phyloP scores from a whole-genome alignment of 2,329 filamentous ascomycete species.

The Ascomycota sp. region DNA sequence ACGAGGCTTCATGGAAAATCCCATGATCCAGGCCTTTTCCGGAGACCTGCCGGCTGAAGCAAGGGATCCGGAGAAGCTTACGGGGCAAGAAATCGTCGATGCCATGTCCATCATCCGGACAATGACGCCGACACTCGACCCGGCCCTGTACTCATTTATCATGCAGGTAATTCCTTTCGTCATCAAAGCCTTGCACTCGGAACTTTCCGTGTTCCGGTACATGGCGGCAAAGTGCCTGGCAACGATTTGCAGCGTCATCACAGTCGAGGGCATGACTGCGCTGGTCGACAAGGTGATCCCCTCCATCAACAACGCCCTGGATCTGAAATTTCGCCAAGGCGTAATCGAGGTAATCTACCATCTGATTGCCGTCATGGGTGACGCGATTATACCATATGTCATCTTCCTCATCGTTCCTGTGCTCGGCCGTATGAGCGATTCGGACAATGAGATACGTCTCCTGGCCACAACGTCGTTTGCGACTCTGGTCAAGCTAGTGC shows the following conservation, averaged over 20 bases:
- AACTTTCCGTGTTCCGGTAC: constrained; percentile 82
- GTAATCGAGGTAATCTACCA: constrained; percentile 93
- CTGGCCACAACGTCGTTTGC: constrained; percentile 95
- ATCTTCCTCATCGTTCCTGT: constrained; percentile 98
- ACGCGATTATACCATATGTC: constrained; percentile 86
- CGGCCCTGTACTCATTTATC: constrained; percentile 57
- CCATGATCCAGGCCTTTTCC: constrained; percentile 55
- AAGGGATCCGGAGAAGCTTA: constrained; percentile 47
- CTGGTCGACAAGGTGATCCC: constrained; percentile 84
- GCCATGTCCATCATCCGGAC: constrained; percentile 83
- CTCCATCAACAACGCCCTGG: constrained; percentile 74
- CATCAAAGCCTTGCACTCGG: constrained; percentile 70
- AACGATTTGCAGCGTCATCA: constrained; percentile 91
- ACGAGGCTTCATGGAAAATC: constrained; percentile 58
- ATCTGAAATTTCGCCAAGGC: constrained; percentile 77
- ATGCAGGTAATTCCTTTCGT: constrained; percentile 69
- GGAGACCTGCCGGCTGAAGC: constrained; percentile 53
- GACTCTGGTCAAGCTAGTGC: constrained; percentile 89
- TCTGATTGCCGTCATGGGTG: constrained; percentile 94
- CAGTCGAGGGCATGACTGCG: constrained; percentile 87
- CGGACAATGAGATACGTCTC: constrained; percentile 83
- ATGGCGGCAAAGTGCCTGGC: constrained; percentile 95
- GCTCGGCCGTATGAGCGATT: constrained; percentile 93
- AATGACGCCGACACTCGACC: constrained; percentile 73
- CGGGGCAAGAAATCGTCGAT: constrained; percentile 87